These are phyloP conservation scores for Flaveria ramosissima DNA, from an alignment of 129 eudicot species.

Conservation along the genomic window DNA sequence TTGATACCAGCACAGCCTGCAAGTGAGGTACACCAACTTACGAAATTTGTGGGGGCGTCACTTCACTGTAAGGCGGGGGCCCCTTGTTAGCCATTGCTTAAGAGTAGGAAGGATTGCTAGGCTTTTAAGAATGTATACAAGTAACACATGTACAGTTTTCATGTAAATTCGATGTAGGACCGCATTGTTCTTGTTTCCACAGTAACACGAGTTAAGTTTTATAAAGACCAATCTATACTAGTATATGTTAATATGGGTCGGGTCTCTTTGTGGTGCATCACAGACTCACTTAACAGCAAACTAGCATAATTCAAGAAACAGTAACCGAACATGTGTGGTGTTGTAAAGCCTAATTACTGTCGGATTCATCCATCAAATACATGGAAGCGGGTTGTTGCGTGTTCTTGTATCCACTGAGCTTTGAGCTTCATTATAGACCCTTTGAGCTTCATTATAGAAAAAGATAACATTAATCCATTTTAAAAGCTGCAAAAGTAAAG, in stretches of 20 bases:
- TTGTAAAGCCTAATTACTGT: constrained; percentile 44
- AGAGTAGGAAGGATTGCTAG: constrained; percentile 36
- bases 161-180: constrained; percentile 25
- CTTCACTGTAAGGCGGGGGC: constrained; percentile 28
- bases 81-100: constrained; percentile 38
- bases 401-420: constrained; percentile 32
- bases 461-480: not conserved
- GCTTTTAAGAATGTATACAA: constrained; percentile 29
- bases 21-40: constrained; percentile 20
- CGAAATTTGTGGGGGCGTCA: constrained; percentile 34
- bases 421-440: constrained; percentile 60
- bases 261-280: not conserved
- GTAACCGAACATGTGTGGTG: not conserved
- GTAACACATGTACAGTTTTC: constrained; percentile 33
- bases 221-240: not conserved
- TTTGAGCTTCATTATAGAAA: constrained; percentile 57
- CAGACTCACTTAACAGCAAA: not conserved
- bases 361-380: constrained; percentile 70
- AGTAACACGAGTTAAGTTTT: not conserved
- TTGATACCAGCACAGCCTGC: constrained; percentile 41
- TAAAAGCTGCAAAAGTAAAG: not conserved
- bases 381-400: constrained; percentile 18
- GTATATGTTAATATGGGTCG: not conserved
- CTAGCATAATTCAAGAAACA: not conserved
- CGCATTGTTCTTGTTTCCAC: constrained; percentile 24